Conservation (phyloP, 176 grass and related monocot genomes). For the Rhipidocladum racemiflorum region DNA sequence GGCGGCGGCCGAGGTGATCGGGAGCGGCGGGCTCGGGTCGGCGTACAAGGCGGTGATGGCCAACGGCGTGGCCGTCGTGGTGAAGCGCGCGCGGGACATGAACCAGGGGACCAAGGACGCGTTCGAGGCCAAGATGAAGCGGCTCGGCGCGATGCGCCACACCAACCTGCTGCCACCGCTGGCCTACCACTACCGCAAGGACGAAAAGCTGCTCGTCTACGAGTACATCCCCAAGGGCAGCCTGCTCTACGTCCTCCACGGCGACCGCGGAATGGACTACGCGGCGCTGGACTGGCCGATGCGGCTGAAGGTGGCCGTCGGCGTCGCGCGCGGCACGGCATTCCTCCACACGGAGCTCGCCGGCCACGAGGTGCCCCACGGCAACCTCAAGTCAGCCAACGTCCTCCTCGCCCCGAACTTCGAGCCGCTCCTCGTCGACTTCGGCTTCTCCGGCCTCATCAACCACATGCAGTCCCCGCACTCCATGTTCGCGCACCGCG, state of each 20-base stretch:
- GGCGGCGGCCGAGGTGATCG: constrained; percentile 76
- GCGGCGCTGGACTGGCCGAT: constrained; percentile 66
- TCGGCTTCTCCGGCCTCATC: constrained; percentile 60
- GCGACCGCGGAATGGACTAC: constrained; percentile 78
- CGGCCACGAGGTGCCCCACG: constrained; percentile 51
- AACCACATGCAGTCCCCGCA: constrained; percentile 18
- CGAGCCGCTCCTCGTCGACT: constrained; percentile 85
- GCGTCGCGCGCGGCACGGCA: constrained; percentile 49
- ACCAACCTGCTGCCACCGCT: constrained; percentile 71
- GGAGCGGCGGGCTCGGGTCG: constrained; percentile 60
- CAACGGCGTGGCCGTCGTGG: constrained; percentile 53
- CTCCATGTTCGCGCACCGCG: constrained; percentile 51
- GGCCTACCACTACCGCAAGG: constrained; percentile 69
- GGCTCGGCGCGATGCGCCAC: constrained; percentile 52
- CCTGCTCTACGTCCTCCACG: constrained; percentile 83
- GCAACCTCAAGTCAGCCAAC: constrained; percentile 94
- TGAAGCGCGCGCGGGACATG: constrained; percentile 88
- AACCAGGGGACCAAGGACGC: constrained; percentile 57
- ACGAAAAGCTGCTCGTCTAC: constrained; percentile 82
- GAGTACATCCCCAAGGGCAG: constrained; percentile 96
- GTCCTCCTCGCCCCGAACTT: constrained; percentile 76
- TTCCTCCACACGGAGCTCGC: constrained; percentile 59
- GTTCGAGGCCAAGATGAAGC: constrained; percentile 71
- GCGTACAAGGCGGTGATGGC: constrained; percentile 84
- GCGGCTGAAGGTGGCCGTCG: constrained; percentile 57